phyloP scores from a whole-genome alignment of 768 basidiomycete genomes.

The Botryobasidium botryosum region DNA sequence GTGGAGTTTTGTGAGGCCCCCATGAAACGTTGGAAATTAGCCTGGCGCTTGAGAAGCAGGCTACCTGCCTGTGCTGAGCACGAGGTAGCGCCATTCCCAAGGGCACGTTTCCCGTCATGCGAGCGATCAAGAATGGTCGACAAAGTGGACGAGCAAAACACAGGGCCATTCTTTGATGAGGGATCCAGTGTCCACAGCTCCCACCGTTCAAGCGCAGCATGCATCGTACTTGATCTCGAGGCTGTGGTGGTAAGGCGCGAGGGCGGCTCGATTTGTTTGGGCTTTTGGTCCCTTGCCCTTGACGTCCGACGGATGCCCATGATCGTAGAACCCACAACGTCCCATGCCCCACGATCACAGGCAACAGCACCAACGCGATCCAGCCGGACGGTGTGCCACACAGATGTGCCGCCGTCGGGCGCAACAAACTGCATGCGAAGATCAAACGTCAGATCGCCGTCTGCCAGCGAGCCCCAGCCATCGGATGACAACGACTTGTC shows the following conservation, averaged over 20 bases:
- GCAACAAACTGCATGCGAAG: conserved; percentile 1
- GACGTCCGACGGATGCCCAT: conserved; percentile 57
- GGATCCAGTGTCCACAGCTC: conserved; percentile 69
- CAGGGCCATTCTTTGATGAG: too few species aligned
- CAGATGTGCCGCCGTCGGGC: conserved; percentile 1
- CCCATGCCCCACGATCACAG: conserved; percentile 71
- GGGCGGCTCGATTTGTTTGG: neutral
- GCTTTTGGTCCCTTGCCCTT: neutral
- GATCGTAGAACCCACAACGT: conserved; percentile 30
- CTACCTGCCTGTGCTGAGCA: neutral
- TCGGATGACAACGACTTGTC: neutral
- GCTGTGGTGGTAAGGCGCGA: neutral
- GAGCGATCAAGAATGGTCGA: neutral
- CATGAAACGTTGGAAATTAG: neutral
- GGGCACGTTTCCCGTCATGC: neutral
- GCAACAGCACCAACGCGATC: conserved; percentile 21
- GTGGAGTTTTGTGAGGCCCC: neutral
- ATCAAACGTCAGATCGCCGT: neutral
- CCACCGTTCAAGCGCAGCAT: conserved; percentile 59
- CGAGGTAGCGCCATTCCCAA: neutral
- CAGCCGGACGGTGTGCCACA: conserved; percentile 10
- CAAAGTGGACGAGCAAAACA: conserved; percentile 11
- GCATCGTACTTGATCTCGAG: neutral
- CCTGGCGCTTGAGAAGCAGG: neutral
- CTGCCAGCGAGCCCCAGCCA: conserved; percentile 1